phyloP scores from a whole-genome alignment of 2,329 filamentous ascomycete genomes.

The Neoascochyta sp. region DNA sequence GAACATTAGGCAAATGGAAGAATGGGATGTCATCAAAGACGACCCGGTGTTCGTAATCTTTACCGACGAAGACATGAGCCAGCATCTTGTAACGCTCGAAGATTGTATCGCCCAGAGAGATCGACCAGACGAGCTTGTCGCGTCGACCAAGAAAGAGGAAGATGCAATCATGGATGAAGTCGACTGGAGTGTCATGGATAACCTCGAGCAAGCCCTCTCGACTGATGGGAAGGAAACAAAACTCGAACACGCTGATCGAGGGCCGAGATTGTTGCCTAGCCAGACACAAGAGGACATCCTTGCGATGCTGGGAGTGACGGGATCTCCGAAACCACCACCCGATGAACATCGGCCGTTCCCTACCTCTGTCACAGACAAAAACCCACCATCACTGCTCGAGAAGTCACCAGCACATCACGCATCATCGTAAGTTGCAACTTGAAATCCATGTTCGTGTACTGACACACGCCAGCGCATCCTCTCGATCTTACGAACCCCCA shows the following conservation, averaged over 20 bases:
- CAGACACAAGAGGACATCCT: conserved; percentile 38
- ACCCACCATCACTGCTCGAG: conserved; percentile 12
- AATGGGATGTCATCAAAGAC: conserved; percentile 49
- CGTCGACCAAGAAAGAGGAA: conserved; percentile 21
- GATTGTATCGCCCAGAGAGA: conserved; percentile 43
- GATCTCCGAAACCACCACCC: conserved; percentile 35
- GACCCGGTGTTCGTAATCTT: conserved; percentile 51
- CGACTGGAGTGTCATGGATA: conserved; percentile 39
- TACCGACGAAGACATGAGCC: conserved; percentile 36
- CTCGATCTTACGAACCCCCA: conserved; percentile 13
- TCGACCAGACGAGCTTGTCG: conserved; percentile 29
- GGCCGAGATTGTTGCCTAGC: conserved; percentile 5
- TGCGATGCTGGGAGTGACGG: conserved; percentile 36
- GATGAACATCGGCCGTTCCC: conserved; percentile 16
- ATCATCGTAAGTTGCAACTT: conserved; percentile 11
- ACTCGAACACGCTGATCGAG: conserved; percentile 1
- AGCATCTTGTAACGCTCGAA: conserved; percentile 40
- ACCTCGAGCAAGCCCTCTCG: conserved; percentile 39
- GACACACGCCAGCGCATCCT: conserved; percentile 8
- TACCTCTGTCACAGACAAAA: conserved; percentile 8
- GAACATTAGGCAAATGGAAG: conserved; percentile 48
- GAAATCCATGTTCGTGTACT: not conserved
- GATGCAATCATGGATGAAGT: conserved; percentile 35
- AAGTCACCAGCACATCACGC: conserved; percentile 14
- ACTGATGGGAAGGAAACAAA: conserved; percentile 13